These are phyloP conservation scores for Aureobasidium sp. DNA, from an alignment of 2,329 filamentous ascomycete genomes.

Conservation along the genomic window DNA sequence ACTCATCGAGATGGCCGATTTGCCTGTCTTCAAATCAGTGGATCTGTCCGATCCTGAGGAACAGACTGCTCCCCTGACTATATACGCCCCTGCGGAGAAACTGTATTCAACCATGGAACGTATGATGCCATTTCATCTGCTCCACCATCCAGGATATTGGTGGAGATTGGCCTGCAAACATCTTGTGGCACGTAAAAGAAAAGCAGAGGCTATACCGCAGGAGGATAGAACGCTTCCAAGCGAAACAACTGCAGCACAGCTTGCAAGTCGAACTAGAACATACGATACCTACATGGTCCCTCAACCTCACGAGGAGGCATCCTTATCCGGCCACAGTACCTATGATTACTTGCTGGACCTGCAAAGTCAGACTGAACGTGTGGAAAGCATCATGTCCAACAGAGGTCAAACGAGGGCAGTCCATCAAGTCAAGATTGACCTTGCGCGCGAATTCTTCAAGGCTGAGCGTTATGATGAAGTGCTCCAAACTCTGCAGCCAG, in stretches of 20 bases:
- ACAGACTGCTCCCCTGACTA: constrained; percentile 16
- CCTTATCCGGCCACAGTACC: constrained; percentile 36
- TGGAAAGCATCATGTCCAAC: constrained; percentile 42
- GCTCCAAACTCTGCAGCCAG: constrained; percentile 42
- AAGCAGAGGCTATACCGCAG: constrained; percentile 50
- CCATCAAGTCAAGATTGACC: constrained; percentile 49
- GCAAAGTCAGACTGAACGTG: constrained; percentile 41
- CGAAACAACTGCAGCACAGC: constrained; percentile 49
- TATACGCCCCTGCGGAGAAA: constrained; percentile 48
- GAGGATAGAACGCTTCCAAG: constrained; percentile 52
- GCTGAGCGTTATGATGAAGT: constrained; percentile 46
- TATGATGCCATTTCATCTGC: constrained; percentile 50
- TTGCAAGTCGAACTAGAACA: constrained; percentile 45
- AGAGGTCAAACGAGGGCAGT: constrained; percentile 48
- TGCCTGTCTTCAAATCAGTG: constrained; percentile 37
- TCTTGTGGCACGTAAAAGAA: constrained; percentile 42
- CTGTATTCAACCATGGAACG: constrained; percentile 42
- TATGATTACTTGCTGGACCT: constrained; percentile 49
- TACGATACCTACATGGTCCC: constrained; percentile 58
- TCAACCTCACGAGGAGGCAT: constrained; percentile 50
- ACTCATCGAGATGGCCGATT: constrained; percentile 46
- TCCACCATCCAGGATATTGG: constrained; percentile 60
- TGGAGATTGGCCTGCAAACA: constrained; percentile 47
- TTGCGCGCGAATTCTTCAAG: constrained; percentile 48
- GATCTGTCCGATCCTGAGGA: constrained; percentile 19